phyloP scores from a whole-genome alignment of 2,329 filamentous ascomycete species.

The Fusarium lateritium region DNA sequence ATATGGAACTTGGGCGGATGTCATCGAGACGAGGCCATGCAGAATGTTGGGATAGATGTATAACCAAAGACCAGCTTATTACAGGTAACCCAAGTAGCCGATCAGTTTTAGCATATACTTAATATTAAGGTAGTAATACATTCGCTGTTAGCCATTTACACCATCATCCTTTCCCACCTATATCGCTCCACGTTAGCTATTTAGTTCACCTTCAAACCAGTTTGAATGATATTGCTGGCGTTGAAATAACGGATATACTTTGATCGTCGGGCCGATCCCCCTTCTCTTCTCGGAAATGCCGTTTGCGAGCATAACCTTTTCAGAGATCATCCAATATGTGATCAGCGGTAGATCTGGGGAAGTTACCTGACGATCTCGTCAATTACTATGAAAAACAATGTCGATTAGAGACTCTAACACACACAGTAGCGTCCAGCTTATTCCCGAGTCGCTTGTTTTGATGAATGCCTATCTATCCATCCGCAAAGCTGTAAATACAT shows the following conservation, averaged over 20 bases:
- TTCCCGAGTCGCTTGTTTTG: constrained; percentile 7
- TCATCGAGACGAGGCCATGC: neutral
- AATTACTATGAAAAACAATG: neutral
- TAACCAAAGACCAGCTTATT: neutral
- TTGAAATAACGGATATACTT: constrained; percentile 12
- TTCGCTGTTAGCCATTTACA: neutral
- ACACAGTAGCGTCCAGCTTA: neutral
- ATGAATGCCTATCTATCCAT: neutral
- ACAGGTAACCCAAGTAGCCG: neutral
- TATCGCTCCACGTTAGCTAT: neutral
- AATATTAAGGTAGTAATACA: neutral
- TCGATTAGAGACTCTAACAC: neutral
- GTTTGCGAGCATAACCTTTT: neutral
- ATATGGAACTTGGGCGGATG: neutral
- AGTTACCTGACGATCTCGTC: constrained; percentile 10
- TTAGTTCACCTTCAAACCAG: neutral
- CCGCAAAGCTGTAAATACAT: constrained; percentile 1
- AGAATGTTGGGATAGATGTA: neutral
- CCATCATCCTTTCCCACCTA: neutral
- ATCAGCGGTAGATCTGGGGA: constrained; percentile 22
- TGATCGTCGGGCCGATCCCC: constrained; percentile 28
- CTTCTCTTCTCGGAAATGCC: neutral
- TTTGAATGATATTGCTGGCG: neutral
- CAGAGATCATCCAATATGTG: neutral
- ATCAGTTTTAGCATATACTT: neutral